Evolutionary conservation across 2,329 filamentous ascomycete species (phyloP).

Genomic region (Penicillium sp.): DNA sequence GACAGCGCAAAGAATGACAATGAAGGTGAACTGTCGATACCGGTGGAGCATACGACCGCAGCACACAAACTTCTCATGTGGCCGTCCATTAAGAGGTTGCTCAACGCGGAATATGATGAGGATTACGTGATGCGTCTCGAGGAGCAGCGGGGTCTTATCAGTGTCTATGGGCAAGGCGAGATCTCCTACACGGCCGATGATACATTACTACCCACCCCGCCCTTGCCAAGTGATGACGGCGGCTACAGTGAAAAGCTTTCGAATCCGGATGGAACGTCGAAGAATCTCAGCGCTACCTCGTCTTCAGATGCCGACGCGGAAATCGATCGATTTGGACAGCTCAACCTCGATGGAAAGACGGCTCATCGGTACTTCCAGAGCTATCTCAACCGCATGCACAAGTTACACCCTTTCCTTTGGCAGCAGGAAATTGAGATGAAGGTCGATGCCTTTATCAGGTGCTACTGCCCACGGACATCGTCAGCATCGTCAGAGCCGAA

Average conservation of each 20-base stretch:
- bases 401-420: conserved; percentile 67
- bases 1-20: conserved; percentile 25
- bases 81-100: conserved; percentile 68
- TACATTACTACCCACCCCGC: conserved; percentile 41
- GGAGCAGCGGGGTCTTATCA: conserved; percentile 71
- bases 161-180: conserved; percentile 78
- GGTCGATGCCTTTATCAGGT: conserved; percentile 55
- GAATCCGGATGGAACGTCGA: conserved; percentile 14
- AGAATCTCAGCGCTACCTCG: conserved; percentile 1
- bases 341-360: conserved; percentile 58
- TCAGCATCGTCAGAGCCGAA: conserved; percentile 9
- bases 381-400: conserved; percentile 64
- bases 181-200: conserved; percentile 64
- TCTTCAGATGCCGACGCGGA: conserved; percentile 50
- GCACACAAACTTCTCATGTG: conserved; percentile 79
- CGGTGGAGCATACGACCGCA: conserved; percentile 86
- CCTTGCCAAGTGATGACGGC: conserved; percentile 10
- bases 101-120: conserved; percentile 62
- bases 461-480: conserved; percentile 47
- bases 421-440: conserved; percentile 55
- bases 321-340: conserved; percentile 53
- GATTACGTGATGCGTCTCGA: conserved; percentile 77
- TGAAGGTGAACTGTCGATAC: conserved; percentile 69
- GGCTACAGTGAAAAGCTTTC: conserved; percentile 12
- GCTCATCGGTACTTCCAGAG: conserved; percentile 56